phyloP scores from a whole-genome alignment of 1,284 basidiomycete species.

The Fistulina hepatica region DNA sequence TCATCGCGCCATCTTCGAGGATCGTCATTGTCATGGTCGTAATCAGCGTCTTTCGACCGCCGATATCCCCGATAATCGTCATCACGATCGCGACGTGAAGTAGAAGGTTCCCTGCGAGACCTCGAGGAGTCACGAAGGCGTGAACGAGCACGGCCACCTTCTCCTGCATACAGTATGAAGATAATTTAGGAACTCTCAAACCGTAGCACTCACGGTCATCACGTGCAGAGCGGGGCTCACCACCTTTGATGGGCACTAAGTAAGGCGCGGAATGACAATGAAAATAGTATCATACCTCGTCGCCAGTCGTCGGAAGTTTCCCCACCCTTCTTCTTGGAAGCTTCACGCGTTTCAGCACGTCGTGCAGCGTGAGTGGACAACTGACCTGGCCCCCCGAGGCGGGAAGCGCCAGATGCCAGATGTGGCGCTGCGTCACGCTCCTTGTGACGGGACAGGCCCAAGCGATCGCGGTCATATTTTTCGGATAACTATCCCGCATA shows the following conservation, averaged over 20 bases:
- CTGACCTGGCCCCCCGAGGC: constrained; percentile 31
- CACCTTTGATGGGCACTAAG: constrained; percentile 24
- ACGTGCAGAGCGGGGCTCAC: constrained; percentile 40
- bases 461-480: constrained; percentile 74
- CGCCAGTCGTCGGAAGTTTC: constrained; percentile 73
- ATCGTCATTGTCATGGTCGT: constrained; percentile 44
- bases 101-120: constrained; percentile 44
- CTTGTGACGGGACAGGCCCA: constrained; percentile 49
- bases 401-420: constrained; percentile 34
- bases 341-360: constrained; percentile 46
- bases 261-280: constrained; percentile 10
- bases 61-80: constrained; percentile 30
- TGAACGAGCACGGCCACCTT: constrained; percentile 44
- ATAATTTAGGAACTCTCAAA: constrained; percentile 3
- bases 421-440: constrained; percentile 62
- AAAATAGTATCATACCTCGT: constrained; percentile 40
- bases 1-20: constrained; percentile 66
- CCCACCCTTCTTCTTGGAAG: constrained; percentile 52
- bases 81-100: constrained; percentile 36
- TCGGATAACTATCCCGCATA: constrained; percentile 52
- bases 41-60: constrained; percentile 24
- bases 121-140: constrained; percentile 49
- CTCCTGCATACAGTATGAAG: constrained; percentile 28
- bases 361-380: constrained; percentile 31
- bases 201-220: constrained; percentile 55